These are phyloP conservation scores for Pichia sp. DNA, from an alignment of 1,139 yeast genomes.

Conservation along the genomic window DNA sequence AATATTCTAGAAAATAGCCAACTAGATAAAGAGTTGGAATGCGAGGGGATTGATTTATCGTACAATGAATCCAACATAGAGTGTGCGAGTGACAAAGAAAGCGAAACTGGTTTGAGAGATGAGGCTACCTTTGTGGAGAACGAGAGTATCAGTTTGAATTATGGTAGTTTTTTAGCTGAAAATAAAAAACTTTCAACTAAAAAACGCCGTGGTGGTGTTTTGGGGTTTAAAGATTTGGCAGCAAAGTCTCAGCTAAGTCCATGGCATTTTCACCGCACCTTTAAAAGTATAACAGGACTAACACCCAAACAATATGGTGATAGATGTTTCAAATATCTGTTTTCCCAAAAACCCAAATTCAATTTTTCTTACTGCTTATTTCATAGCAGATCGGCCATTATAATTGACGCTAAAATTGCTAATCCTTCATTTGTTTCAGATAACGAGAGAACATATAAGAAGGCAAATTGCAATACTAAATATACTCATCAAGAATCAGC, in stretches of 20 bases:
- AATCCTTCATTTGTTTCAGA: constrained; percentile 22
- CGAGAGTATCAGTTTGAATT: background rate
- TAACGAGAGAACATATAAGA: background rate
- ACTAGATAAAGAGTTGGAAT: background rate
- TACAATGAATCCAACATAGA: background rate
- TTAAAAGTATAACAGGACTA: constrained; percentile 74
- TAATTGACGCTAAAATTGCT: constrained; percentile 24
- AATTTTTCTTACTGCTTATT: background rate
- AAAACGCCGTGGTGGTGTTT: constrained; percentile 75
- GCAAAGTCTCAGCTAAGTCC: constrained; percentile 77
- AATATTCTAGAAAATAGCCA: no score
- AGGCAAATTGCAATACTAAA: no score
- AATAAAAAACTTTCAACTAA: constrained; percentile 33
- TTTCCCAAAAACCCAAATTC: constrained; percentile 3
- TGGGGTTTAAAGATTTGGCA: constrained; percentile 84
- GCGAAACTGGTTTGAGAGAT: background rate
- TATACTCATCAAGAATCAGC: no score
- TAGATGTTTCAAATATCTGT: constrained; percentile 60
- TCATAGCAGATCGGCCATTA: constrained; percentile 12
- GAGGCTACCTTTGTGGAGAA: background rate
- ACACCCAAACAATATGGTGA: constrained; percentile 90
- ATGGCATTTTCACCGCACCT: constrained; percentile 93
- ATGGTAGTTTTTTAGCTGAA: constrained; percentile 8
- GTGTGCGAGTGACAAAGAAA: background rate
- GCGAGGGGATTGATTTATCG: background rate